Evolutionary conservation across 164 flowering plant species (phyloP), one percentile per base, ranked within the genome.

Genomic region (Dillenia suffruticosa): DNA sequence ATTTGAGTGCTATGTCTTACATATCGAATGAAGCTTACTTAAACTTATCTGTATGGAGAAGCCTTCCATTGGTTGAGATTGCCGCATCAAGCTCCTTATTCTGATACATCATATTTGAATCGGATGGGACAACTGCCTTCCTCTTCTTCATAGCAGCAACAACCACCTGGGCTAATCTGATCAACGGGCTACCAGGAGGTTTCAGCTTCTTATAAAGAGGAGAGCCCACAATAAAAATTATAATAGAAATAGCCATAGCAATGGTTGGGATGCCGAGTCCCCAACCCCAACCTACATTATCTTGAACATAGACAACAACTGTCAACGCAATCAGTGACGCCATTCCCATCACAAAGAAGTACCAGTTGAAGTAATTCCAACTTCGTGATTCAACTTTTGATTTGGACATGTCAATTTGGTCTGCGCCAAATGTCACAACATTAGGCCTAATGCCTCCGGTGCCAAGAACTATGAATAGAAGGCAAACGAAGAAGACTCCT

Each of bases 231-330:
- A 83, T 63, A 59, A 87, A 84, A 7, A 63, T 79, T 26, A 83
- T 47, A 16, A 83, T 14, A 3, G 90, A 83, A 0, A 87, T 2
- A 2, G 69, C 81, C 90, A 85, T 81, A 67, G 73, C 81, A 3
- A 76, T 70, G 54, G 93, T 76, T 0, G 87, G 93, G 11, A 87
- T 56, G 1, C 88, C 84, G 13, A 87, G 79, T 4, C 90, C 93
- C 90, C 81, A 83, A 14, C 84, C 88, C 93, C 93, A 87, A 0
- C 88, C 82, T 16, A 85, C 83, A 49, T 84, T 76, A 54, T 87
- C 93, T 19, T 19, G 22, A 19, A 19, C 22, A 19, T 19, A 19
- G 22, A 19, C 22, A 19, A 19, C 22, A 19, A 19, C 22, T 67
- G 22, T 19, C 22, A 19, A 19, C 22, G 22, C 22, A 19, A 1